Base-by-base conservation (phyloP, 1,139 yeast species). In the Blastobotrys arbuscula region DNA sequence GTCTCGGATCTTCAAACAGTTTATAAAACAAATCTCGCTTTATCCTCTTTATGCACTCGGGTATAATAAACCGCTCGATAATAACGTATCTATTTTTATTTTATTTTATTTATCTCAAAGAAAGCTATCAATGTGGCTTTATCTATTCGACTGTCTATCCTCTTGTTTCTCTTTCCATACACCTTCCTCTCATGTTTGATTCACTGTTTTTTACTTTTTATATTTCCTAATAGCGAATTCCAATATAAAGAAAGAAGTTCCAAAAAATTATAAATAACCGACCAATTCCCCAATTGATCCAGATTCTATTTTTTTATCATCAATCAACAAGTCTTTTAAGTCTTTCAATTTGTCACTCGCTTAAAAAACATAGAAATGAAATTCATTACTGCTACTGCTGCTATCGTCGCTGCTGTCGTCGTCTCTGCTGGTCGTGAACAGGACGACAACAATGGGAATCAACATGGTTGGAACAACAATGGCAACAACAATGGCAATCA, bases 371-470 rank as follows among this genome's bases (percentile, higher is more conserved):
- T 5, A 39, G 55, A 50, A 60, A 65, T 65, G 69, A 62, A 64
- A 61, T 63, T 62, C 65, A 53, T 64, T 47, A 42, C 60, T 54
- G 59, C 60, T 52, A 57, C 59, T 53, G 55, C 57, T 45, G 56
- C 52, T 47, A 58, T 60, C 52, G 59, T 61, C 55, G 60, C 59
- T 55, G 50, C 57, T 51, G 55, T 55, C 53, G 57, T 59, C 51
- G 53, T 59, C 41, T 57, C 30, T 44, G 38, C 24, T 28, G 44
- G n/a, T 16, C n/a, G n/a, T n/a, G n/a, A n/a, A n/a, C n/a, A n/a
- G n/a, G n/a, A 16, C 21, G 24, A 6, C 6, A 7, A 15, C 35
- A 31, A 31, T 18, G 35, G n/a, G n/a, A 31, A 15, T 13, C 9
- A 26, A 9, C 13, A 9, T 26, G 9, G 12, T 9, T 31, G 8